Percentiles rank a stretch among this genome's conserved stretches.
Conservation (phyloP, 176 grass and related monocot species). For the Oryza longistaminata region DNA sequence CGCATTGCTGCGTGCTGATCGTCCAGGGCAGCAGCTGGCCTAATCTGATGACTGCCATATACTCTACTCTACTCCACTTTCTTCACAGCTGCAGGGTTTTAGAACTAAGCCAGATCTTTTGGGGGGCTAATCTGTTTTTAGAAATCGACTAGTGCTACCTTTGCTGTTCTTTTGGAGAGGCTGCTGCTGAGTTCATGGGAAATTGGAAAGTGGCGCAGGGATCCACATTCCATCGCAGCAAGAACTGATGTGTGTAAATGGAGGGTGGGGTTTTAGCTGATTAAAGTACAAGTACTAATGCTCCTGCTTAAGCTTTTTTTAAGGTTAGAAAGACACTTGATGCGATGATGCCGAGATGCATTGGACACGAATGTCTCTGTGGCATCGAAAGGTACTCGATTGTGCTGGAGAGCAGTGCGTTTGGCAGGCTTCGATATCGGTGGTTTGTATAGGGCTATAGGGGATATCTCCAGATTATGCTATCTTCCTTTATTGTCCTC, state of each 20-base stretch:
- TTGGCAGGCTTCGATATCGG: conserved; percentile 11
- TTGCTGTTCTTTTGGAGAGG: neutral
- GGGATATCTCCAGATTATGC: conserved; percentile 24
- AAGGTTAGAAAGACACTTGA: neutral
- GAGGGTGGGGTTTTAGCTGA: neutral
- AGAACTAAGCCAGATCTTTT: conserved; percentile 8
- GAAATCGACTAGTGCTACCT: neutral
- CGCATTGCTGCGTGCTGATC: neutral
- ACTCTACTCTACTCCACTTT: neutral
- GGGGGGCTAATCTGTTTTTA: conserved; percentile 9
- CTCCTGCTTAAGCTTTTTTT: neutral
- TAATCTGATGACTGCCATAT: conserved; percentile 14
- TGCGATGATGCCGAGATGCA: conserved; percentile 10
- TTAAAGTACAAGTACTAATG: neutral
- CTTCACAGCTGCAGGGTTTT: conserved; percentile 32
- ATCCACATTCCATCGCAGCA: conserved; percentile 2
- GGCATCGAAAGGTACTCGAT: conserved; percentile 16
- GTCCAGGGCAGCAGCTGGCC: neutral
- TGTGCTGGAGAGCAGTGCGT: neutral
- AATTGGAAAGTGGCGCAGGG: conserved; percentile 4
- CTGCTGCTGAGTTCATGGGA: neutral
- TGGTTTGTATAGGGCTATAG: neutral
- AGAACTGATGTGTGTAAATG: conserved; percentile 15
- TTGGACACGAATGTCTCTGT: conserved; percentile 30
- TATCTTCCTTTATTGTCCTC: neutral